phyloP scores from a whole-genome alignment of 495 filamentous ascomycete genomes.

The Aspergillus kassunensis region DNA sequence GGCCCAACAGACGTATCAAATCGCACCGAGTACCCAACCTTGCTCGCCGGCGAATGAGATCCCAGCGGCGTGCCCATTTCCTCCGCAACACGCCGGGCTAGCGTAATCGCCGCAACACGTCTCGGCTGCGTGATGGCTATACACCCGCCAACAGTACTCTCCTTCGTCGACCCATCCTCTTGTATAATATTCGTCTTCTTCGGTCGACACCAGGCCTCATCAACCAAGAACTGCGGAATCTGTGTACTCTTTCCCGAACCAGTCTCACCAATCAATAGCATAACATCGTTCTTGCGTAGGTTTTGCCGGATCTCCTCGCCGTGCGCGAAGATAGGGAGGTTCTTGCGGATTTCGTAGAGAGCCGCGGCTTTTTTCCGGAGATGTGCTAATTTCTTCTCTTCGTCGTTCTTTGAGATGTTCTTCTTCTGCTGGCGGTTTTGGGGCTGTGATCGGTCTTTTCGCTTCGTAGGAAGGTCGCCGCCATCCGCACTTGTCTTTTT shows the following conservation, averaged over 20 bases:
- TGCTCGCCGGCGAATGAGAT: conserved; percentile 57
- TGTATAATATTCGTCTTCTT: conserved; percentile 45
- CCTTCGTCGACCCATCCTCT: conserved; percentile 39
- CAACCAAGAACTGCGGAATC: conserved; percentile 82
- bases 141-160: conserved; percentile 66
- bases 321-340: conserved; percentile 77
- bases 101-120: conserved; percentile 88
- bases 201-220: conserved; percentile 73
- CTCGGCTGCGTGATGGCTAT: conserved; percentile 95
- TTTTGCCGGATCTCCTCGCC: conserved; percentile 63
- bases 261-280: conserved; percentile 89
- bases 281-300: conserved; percentile 65
- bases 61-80: conserved; percentile 85
- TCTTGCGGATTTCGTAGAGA: conserved; percentile 52
- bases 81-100: conserved; percentile 82
- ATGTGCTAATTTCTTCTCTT: conserved; percentile 24
- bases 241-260: conserved; percentile 97
- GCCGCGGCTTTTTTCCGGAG: conserved; percentile 44
- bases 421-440: conserved; percentile 12
- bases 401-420: background rate
- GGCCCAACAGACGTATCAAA: conserved; percentile 83
- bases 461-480: background rate
- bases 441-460: background rate
- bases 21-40: conserved; percentile 89
- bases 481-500: background rate